These are phyloP conservation scores for Cercophora samala DNA, from an alignment of 495 filamentous ascomycete species.

Conservation along the genomic window DNA sequence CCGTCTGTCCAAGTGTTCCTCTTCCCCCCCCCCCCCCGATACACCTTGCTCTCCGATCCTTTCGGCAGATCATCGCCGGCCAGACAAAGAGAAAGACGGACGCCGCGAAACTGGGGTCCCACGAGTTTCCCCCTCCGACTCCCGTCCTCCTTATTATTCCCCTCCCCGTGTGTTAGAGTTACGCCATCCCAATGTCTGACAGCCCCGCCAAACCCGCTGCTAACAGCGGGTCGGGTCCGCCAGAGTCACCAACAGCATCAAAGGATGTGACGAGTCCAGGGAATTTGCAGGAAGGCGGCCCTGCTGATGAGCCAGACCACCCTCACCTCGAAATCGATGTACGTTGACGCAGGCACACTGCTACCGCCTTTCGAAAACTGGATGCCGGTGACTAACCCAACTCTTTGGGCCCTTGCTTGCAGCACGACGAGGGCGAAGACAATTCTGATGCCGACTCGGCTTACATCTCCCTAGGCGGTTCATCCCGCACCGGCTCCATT, in stretches of 20 bases:
- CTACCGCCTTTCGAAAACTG: background rate
- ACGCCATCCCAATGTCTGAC: background rate
- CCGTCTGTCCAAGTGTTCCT: background rate
- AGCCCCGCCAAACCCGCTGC: background rate
- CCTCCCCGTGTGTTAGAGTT: background rate
- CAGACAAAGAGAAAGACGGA: background rate
- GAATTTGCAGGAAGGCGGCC: background rate
- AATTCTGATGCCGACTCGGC: conserved; percentile 26
- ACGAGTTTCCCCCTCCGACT: background rate
- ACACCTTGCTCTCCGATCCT: background rate
- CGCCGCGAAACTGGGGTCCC: background rate
- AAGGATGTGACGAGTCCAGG: background rate
- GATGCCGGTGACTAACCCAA: background rate
- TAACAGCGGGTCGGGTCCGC: background rate
- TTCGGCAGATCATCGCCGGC: background rate
- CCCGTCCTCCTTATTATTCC: too few species aligned
- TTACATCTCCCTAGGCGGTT: conserved; percentile 20
- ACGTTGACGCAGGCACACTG: background rate
- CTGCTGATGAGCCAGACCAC: background rate
- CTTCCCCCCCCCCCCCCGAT: too few species aligned
- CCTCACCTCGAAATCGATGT: background rate
- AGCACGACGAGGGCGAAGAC: conserved; percentile 16
- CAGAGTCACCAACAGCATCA: background rate
- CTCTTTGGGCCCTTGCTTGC: background rate
- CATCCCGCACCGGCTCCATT: conserved; percentile 26